Percentiles rank a stretch among this genome's conserved stretches.
phyloP scores from a whole-genome alignment of 108 stramenopile species.

The Aureococcus anophagefferens region DNA sequence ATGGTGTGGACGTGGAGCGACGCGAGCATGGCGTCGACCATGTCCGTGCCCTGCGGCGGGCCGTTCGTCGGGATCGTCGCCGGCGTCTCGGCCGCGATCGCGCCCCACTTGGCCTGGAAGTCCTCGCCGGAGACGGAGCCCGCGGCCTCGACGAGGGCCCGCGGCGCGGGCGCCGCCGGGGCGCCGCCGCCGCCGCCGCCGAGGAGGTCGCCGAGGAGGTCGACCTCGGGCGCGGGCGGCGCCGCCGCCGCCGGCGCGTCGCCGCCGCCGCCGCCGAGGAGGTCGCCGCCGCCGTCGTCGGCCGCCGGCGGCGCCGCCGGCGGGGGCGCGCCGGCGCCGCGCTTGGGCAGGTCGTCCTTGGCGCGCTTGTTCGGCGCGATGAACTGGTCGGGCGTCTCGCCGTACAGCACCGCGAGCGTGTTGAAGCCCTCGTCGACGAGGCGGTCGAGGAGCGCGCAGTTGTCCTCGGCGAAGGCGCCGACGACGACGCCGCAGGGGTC shows the following conservation, averaged over 20 bases:
- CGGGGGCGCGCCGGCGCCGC: conserved; percentile 16
- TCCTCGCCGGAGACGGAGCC: conserved; percentile 58
- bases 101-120: conserved; percentile 73
- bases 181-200: conserved; percentile 23
- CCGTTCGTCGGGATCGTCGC: conserved; percentile 35
- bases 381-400: conserved; percentile 75
- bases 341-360: conserved; percentile 57
- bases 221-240: not conserved
- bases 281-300: not conserved
- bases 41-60: conserved; percentile 44
- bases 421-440: conserved; percentile 87
- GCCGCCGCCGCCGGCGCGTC: not conserved
- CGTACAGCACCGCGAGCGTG: conserved; percentile 85
- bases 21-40: conserved; percentile 51
- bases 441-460: conserved; percentile 52
- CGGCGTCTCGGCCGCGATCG: conserved; percentile 51
- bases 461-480: conserved; percentile 72
- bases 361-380: conserved; percentile 69
- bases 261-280: not conserved
- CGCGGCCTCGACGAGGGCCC: conserved; percentile 29
- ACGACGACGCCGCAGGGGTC: conserved; percentile 27
- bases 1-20: conserved; percentile 56
- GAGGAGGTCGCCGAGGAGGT: conserved; percentile 4
- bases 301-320: not conserved
- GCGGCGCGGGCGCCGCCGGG: conserved; percentile 27